Evolutionary conservation across 176 grass and related monocot species (phyloP).

Genomic region (Eremochloa ophiuroides): DNA sequence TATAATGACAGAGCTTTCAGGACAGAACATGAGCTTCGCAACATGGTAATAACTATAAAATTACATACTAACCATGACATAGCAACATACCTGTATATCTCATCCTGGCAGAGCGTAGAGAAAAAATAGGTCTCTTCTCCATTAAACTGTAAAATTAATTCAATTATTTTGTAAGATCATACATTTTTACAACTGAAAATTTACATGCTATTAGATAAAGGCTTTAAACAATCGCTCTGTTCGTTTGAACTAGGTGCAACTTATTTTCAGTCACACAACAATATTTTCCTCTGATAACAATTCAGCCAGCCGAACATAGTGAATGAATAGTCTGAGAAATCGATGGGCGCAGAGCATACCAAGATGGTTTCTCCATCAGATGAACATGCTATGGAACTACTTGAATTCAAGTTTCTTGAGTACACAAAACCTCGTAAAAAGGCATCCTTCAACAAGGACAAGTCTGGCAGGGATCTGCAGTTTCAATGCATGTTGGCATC

Average conservation of each 20-base stretch:
- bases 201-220: background rate
- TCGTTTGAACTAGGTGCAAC: too few relatives aligned
- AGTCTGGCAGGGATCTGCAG: slow-evolving; percentile 87
- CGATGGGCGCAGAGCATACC: slow-evolving; percentile 36
- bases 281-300: too few relatives aligned
- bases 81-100: slow-evolving; percentile 71
- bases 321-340: background rate
- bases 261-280: too few relatives aligned
- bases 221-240: background rate
- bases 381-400: slow-evolving; percentile 55
- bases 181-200: background rate
- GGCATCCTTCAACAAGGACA: slow-evolving; percentile 71
- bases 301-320: too few relatives aligned
- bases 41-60: background rate
- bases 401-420: slow-evolving; percentile 46
- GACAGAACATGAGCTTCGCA: background rate
- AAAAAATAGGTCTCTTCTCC: slow-evolving; percentile 74
- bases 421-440: slow-evolving; percentile 61
- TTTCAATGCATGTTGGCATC: slow-evolving; percentile 22
- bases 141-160: slow-evolving; percentile 65
- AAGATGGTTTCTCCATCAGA: slow-evolving; percentile 79
- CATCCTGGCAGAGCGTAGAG: slow-evolving; percentile 66
- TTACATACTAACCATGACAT: slow-evolving; percentile 12
- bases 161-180: slow-evolving; percentile 3
- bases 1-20: slow-evolving; percentile 1